Evolutionary conservation across 306 rosid species (phyloP), one percentile per base, ranked within the genome.

Genomic region (Malus orientalis): DNA sequence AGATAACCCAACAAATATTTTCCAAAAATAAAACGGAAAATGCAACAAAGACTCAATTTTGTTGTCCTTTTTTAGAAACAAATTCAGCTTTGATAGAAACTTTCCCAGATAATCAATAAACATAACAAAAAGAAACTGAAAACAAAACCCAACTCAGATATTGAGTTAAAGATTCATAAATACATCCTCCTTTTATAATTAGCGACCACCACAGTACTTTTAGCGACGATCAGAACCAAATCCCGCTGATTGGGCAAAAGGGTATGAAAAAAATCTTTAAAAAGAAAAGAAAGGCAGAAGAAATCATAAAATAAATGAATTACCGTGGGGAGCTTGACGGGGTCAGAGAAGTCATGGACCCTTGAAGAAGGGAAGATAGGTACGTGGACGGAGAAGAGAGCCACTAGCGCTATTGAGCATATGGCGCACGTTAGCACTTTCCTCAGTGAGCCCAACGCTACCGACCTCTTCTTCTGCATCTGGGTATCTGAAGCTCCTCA

Each of bases 261-360:
- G 59, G 45, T 27, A 27, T 15, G 4, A 23, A 29, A 73, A 4
- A 73, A 40, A 73, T 23, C 42, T 25, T 25, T 8, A 27, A 69
- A 45, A 49, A 49, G 19, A 13, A 27, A 58, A 14, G 7, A 58
- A 27, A 61, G 25, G 33, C n/a, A 36, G n/a, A 33, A 10, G 13
- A 64, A 64, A 66, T 66, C 42, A 64, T 13, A 9, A 44, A 44
- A 74, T 16, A 4, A 59, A 61, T 27, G 42, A 16, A 59, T 12
- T 74, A 92, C 98, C 97, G 90, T 81, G 62, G 87, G 85, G 51
- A 90, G 85, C 79, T 83, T 90, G 83, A 59, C 63, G 77, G 89
- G 72, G 40, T 88, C 91, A 85, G 85, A 84, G 90, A 90, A 88
- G 75, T 78, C 78, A 30, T 86, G 78, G 82, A 84, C 89, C 65